A percentile compares a stretch with the other conserved stretches of the same genome.
These are phyloP conservation scores for Candida caryicola DNA, from an alignment of 805 yeast species.

Conservation along the genomic window DNA sequence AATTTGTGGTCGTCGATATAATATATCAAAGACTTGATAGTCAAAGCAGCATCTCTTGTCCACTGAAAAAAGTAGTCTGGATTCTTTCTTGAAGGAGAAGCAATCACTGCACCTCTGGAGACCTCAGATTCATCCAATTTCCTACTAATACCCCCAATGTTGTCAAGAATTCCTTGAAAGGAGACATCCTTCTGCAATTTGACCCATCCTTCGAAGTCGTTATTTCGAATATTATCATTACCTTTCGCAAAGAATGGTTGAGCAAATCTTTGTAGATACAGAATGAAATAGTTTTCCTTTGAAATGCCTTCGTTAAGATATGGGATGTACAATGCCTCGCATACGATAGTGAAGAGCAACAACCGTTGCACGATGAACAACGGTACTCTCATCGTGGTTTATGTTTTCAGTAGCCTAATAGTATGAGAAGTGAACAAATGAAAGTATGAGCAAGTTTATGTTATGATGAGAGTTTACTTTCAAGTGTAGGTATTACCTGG, in stretches of 20 bases:
- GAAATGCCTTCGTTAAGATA: background rate
- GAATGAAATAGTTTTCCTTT: background rate
- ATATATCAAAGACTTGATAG: conserved; percentile 62
- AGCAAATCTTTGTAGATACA: background rate
- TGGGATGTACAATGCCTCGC: background rate
- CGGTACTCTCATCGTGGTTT: background rate
- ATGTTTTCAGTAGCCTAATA: no score
- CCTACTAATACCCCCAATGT: conserved; percentile 53
- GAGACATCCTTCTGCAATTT: conserved; percentile 39
- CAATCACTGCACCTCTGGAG: conserved; percentile 70
- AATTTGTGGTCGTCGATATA: conserved; percentile 43
- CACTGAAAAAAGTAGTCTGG: conserved; percentile 91
- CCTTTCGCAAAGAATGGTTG: background rate
- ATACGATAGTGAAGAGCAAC: background rate
- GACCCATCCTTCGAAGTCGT: conserved; percentile 51
- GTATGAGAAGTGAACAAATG: no score
- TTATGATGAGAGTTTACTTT: no score
- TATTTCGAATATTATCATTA: conserved; percentile 5
- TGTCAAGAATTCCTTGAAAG: conserved; percentile 47
- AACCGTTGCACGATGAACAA: background rate
- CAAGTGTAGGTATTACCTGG: no score
- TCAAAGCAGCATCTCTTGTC: conserved; percentile 87
- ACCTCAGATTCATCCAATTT: conserved; percentile 32
- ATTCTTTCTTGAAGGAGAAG: conserved; percentile 66
- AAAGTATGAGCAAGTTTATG: no score